Evolutionary conservation across 176 grass and related monocot species (phyloP), one percentile per base, ranked within the genome.

Genomic region (Avena insularis): DNA sequence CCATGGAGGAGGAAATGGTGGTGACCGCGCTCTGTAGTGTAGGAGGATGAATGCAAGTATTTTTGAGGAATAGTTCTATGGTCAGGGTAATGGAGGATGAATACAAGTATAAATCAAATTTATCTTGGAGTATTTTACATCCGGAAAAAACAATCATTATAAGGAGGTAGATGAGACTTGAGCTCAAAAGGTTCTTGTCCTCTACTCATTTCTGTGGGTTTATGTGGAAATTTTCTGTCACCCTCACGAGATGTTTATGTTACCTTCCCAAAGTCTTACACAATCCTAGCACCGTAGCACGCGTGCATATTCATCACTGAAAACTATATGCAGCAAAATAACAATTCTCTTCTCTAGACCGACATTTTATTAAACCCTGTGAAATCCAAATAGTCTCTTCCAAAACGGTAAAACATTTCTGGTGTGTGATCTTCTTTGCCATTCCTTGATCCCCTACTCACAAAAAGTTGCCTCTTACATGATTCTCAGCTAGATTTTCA

Each of bases 401-500:
- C 19, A 56, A 55, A 35, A 77, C 27, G 8, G 25, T 56, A 27
- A 57, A 57, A 82, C 54, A 17, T 47, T 20, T 38, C 35, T 29
- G 45, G 13, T n/a, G 0, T 54, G 4, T 15, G 14, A 46, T 48
- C 10, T 55, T 12, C 8, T 4, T 48, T 64, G 8, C 10, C 43
- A 65, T 81, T 81, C 23, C 43, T 81, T 65, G 43, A 65, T n/a
- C 23, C 40, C 79, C 79, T 49, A 8, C 48, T 65, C 60, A 17
- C 9, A 75, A 23, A 90, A 40, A 53, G 86, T 48, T 62, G 23
- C 43, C 63, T 45, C 8, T 76, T 51, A 54, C 45, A 13, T 51
- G 21, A 68, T 71, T 71, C 56, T 68, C 48, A 71, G 23, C 46
- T 71, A 86, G 11, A 90, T 79, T 48, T 87, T 63, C 56, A 14